A percentile compares a stretch with the other conserved stretches of the same genome.
Evolutionary conservation across 1,284 basidiomycete genomes (phyloP).

Genomic region (Cystobasidiaceae sp.): DNA sequence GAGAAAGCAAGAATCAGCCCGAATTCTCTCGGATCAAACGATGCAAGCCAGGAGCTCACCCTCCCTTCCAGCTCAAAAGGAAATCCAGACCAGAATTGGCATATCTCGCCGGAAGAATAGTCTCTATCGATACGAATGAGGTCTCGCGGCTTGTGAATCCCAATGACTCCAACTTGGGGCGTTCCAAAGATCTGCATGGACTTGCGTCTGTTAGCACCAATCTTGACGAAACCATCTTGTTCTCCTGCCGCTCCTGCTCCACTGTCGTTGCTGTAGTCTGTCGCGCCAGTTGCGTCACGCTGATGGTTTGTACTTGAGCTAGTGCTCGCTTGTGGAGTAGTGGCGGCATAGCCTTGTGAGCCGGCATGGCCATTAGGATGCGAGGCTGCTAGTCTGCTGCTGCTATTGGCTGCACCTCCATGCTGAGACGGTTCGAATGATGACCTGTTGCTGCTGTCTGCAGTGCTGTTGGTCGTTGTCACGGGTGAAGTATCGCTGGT

Average conservation of each 20-base stretch:
- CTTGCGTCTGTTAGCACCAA: neutral
- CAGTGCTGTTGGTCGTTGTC: neutral
- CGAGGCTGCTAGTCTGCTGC: neutral
- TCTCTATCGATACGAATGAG: constrained; percentile 50
- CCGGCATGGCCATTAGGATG: neutral
- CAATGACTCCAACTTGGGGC: constrained; percentile 34
- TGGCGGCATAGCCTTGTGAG: neutral
- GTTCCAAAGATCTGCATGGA: constrained; percentile 35
- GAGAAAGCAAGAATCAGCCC: neutral
- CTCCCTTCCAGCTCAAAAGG: constrained; percentile 51
- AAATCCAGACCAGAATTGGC: constrained; percentile 50
- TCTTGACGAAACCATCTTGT: neutral
- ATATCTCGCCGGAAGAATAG: constrained; percentile 48
- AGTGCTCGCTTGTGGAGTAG: neutral
- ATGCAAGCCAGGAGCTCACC: constrained; percentile 37
- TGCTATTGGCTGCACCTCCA: neutral
- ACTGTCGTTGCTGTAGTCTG: too few species aligned
- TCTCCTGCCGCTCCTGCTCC: too few species aligned
- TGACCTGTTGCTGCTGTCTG: neutral
- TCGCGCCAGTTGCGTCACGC: too few species aligned
- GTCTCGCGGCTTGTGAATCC: constrained; percentile 33
- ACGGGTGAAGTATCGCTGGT: neutral
- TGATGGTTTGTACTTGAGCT: neutral
- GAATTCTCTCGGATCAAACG: neutral
- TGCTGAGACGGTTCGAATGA: neutral